Percentiles rank a stretch among this genome's conserved stretches.
phyloP scores from a whole-genome alignment of 257 asterid genomes.

The Solanum sitiens region DNA sequence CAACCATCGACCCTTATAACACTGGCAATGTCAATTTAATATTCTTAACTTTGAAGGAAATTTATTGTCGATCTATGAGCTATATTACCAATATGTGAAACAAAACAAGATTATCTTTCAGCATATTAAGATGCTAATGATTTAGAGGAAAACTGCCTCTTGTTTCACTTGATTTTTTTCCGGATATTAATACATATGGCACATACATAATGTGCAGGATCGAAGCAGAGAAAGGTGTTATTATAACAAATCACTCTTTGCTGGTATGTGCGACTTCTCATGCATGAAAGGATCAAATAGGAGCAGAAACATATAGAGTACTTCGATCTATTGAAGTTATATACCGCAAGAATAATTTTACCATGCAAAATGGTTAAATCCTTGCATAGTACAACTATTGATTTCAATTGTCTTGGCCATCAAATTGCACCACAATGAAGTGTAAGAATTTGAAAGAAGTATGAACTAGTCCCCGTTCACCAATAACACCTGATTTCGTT shows the following conservation, averaged over 20 bases:
- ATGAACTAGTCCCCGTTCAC: neutral
- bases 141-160: neutral
- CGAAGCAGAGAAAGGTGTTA: constrained; percentile 93
- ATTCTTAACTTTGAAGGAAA: neutral
- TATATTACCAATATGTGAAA: neutral
- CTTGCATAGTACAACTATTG: neutral
- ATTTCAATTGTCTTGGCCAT: neutral
- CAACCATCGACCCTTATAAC: neutral
- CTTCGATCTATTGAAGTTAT: neutral
- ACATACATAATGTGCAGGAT: constrained; percentile 51
- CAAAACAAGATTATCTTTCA: neutral
- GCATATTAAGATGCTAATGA: neutral
- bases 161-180: neutral
- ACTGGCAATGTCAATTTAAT: neutral
- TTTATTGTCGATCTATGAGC: neutral
- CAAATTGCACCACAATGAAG: neutral
- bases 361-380: neutral
- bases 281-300: constrained; percentile 1
- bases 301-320: neutral
- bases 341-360: neutral
- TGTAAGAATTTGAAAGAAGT: neutral
- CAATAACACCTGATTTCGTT: neutral
- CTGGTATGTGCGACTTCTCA: constrained; percentile 41
- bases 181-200: neutral
- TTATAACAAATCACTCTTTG: constrained; percentile 80